A percentile compares a stretch with the other conserved stretches of the same genome.
These are phyloP conservation scores for Planoprotostelium fungivorum DNA, from an alignment of 78 protist genomes.

Conservation along the genomic window DNA sequence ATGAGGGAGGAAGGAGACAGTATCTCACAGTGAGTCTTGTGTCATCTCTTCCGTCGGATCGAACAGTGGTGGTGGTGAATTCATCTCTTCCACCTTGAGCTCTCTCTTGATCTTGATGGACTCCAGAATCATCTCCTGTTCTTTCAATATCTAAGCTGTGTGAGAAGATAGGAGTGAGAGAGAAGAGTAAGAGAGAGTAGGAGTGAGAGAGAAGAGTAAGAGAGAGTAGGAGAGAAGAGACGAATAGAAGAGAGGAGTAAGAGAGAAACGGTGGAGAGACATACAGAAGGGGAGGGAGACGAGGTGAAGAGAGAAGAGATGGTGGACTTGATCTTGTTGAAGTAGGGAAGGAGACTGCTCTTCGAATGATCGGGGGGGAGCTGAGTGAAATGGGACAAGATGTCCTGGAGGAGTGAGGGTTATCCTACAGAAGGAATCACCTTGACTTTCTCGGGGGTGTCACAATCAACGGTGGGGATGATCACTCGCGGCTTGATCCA, in stretches of 20 bases:
- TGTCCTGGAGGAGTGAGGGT: too few relatives aligned
- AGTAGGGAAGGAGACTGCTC: background rate
- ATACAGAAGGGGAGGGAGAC: background rate
- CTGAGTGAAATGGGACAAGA: background rate
- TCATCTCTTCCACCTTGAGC: background rate
- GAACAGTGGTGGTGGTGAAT: background rate
- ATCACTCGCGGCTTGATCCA: constrained; percentile 22
- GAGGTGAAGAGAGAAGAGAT: too few relatives aligned
- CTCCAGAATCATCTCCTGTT: background rate
- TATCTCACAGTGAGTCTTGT: background rate
- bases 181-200: background rate
- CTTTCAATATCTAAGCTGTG: background rate
- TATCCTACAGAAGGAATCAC: background rate
- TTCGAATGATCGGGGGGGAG: background rate
- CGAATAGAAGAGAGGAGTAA: background rate
- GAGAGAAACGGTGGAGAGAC: background rate
- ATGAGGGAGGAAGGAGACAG: background rate
- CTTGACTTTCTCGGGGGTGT: constrained; percentile 16
- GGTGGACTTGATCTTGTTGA: background rate
- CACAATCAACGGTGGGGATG: constrained; percentile 62
- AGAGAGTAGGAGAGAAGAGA: background rate
- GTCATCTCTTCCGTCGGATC: background rate
- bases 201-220: too few relatives aligned
- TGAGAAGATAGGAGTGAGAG: background rate
- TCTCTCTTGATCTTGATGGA: background rate